phyloP scores from a whole-genome alignment of 2,329 filamentous ascomycete genomes.

The Aspergillus melleus region DNA sequence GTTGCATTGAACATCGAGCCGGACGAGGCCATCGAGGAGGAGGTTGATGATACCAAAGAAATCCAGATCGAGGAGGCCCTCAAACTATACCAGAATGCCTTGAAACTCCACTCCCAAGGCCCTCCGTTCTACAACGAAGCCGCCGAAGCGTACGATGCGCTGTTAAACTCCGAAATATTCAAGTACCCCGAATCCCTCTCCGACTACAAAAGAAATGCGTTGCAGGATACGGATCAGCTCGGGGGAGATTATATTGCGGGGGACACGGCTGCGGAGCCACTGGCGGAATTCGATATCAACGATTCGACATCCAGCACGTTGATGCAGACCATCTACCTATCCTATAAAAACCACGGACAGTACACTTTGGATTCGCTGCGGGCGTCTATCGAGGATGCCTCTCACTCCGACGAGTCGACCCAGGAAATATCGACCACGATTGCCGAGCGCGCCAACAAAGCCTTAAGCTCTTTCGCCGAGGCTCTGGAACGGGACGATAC shows the following conservation, averaged over 20 bases:
- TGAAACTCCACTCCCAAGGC: constrained; percentile 90
- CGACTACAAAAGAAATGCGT: constrained; percentile 73
- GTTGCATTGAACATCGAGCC: constrained; percentile 91
- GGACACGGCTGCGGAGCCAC: constrained; percentile 25
- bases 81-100: constrained; percentile 86
- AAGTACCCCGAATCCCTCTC: constrained; percentile 83
- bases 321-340: constrained; percentile 85
- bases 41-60: constrained; percentile 92
- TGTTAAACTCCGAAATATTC: constrained; percentile 93
- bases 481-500: constrained; percentile 65
- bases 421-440: constrained; percentile 21
- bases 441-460: constrained; percentile 40
- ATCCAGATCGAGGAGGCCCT: constrained; percentile 96
- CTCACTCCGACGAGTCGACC: constrained; percentile 14
- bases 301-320: constrained; percentile 78
- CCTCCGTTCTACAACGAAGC: constrained; percentile 74
- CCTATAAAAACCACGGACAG: constrained; percentile 94
- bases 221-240: constrained; percentile 47
- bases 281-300: constrained; percentile 59
- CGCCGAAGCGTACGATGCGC: constrained; percentile 73
- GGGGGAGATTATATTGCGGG: constrained; percentile 44
- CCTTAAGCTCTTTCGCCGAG: constrained; percentile 58
- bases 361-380: constrained; percentile 78
- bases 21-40: constrained; percentile 85
- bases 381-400: constrained; percentile 43